Conservation (phyloP, 2,329 filamentous ascomycete genomes). For the Fusarium sp. region DNA sequence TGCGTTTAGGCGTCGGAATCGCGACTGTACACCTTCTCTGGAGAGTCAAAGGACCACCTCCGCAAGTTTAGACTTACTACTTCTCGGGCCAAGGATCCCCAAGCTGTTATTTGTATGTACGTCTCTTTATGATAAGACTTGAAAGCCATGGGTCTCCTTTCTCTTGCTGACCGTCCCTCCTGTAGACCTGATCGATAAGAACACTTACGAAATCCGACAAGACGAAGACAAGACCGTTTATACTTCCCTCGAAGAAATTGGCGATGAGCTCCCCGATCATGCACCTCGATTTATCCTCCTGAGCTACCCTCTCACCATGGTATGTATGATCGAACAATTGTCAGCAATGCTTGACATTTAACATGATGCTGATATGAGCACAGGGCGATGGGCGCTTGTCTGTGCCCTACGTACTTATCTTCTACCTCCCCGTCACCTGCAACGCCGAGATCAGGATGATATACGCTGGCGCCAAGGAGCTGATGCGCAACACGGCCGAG, state of each 20-base stretch:
- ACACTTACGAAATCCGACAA: constrained; percentile 87
- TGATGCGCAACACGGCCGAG: constrained; percentile 93
- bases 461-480: constrained; percentile 94
- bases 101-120: constrained; percentile 92
- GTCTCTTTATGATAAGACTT: constrained; percentile 38
- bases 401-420: constrained; percentile 93
- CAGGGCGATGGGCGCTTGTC: constrained; percentile 84
- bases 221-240: constrained; percentile 82
- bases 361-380: constrained; percentile 21
- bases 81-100: constrained; percentile 83
- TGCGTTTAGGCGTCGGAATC: constrained; percentile 72
- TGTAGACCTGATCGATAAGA: constrained; percentile 88
- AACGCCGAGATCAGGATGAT: constrained; percentile 90
- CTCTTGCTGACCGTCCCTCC: constrained; percentile 26
- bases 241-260: constrained; percentile 80
- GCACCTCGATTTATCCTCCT: constrained; percentile 89
- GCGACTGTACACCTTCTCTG: constrained; percentile 90
- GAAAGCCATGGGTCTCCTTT: neutral
- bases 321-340: constrained; percentile 52
- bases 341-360: neutral
- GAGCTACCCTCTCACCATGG: constrained; percentile 89
- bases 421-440: constrained; percentile 92
- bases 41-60: constrained; percentile 87
- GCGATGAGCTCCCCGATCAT: constrained; percentile 91
- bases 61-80: constrained; percentile 95